phyloP scores from a whole-genome alignment of 129 eudicot genomes.

The Glebionis coronaria region DNA sequence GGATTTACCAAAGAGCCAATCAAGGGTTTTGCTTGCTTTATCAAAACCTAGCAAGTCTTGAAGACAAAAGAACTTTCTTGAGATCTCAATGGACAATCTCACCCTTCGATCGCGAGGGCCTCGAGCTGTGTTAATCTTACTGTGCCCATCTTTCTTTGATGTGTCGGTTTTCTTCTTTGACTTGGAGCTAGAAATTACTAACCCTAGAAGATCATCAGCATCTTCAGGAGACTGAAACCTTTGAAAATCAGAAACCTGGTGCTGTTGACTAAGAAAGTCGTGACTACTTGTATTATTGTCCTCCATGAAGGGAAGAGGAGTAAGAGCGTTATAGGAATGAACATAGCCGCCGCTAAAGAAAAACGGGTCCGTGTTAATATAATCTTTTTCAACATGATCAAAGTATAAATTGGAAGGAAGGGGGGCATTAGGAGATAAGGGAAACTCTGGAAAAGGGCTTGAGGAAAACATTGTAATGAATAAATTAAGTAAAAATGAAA shows the following conservation, averaged over 20 bases:
- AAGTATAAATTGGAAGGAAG: slow-evolving; percentile 9
- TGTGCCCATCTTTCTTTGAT: slow-evolving; percentile 44
- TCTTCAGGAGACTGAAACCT: slow-evolving; percentile 14
- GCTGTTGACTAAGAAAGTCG: slow-evolving; percentile 14
- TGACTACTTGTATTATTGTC: slow-evolving; percentile 4
- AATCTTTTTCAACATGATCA: slow-evolving; percentile 11
- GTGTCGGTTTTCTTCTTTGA: slow-evolving; percentile 10
- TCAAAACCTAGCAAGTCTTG: slow-evolving; percentile 77
- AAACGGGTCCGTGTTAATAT: slow-evolving; percentile 18
- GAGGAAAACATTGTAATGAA: slow-evolving; percentile 21
- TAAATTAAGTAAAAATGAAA: not conserved
- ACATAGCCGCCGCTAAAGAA: slow-evolving; percentile 3
- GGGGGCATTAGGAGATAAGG: slow-evolving; percentile 9
- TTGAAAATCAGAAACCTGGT: slow-evolving; percentile 4
- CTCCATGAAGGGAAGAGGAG: not conserved
- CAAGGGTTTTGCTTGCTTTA: slow-evolving; percentile 81
- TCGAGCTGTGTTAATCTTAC: slow-evolving; percentile 62
- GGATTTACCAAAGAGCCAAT: slow-evolving; percentile 66
- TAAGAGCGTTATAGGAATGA: not conserved
- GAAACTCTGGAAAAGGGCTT: slow-evolving; percentile 29
- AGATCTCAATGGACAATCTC: slow-evolving; percentile 64
- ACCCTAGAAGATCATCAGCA: slow-evolving; percentile 17
- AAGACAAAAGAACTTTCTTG: slow-evolving; percentile 78
- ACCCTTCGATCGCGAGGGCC: slow-evolving; percentile 78
- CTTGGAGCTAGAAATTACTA: slow-evolving; percentile 10